Evolutionary conservation across 352 stramenopile species (phyloP).

Genomic region (Phytophthora nicotianae): DNA sequence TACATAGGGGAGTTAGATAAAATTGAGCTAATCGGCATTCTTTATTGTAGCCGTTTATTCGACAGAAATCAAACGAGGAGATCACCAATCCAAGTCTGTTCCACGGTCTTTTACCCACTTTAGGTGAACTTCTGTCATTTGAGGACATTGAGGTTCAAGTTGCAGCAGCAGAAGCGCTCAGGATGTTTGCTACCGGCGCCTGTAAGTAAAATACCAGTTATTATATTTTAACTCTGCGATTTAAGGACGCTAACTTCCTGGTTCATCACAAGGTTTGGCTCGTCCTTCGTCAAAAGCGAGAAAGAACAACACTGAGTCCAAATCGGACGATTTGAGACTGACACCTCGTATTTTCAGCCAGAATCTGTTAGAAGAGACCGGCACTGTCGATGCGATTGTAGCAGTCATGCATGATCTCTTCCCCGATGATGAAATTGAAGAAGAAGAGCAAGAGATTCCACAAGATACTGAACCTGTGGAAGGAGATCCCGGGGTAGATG

Average conservation of each 20-base stretch:
- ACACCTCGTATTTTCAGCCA: conserved; percentile 67
- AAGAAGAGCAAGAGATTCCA: conserved; percentile 9
- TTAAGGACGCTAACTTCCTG: not conserved
- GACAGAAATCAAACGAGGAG: conserved; percentile 82
- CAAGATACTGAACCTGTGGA: conserved; percentile 9
- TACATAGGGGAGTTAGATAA: not conserved
- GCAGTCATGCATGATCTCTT: conserved; percentile 73
- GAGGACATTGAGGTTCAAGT: conserved; percentile 66
- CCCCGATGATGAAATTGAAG: conserved; percentile 47
- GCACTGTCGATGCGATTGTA: conserved; percentile 62
- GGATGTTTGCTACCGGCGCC: conserved; percentile 61
- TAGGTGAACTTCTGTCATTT: conserved; percentile 67
- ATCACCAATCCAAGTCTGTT: conserved; percentile 64
- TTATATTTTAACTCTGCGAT: no score
- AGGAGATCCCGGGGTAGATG: conserved; percentile 2
- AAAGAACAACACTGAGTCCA: conserved; percentile 39
- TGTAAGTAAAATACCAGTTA: conserved; percentile 41
- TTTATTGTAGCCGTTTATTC: conserved; percentile 61
- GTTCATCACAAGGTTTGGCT: conserved; percentile 36
- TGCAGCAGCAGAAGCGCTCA: conserved; percentile 56
- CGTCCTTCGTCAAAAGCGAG: conserved; percentile 30
- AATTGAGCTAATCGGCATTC: not conserved
- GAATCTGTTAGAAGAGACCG: conserved; percentile 72
- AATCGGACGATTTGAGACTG: conserved; percentile 58
- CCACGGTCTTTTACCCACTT: conserved; percentile 48